Base-by-base conservation (phyloP, 2,329 filamentous ascomycete genomes). In the Nemania sp. region DNA sequence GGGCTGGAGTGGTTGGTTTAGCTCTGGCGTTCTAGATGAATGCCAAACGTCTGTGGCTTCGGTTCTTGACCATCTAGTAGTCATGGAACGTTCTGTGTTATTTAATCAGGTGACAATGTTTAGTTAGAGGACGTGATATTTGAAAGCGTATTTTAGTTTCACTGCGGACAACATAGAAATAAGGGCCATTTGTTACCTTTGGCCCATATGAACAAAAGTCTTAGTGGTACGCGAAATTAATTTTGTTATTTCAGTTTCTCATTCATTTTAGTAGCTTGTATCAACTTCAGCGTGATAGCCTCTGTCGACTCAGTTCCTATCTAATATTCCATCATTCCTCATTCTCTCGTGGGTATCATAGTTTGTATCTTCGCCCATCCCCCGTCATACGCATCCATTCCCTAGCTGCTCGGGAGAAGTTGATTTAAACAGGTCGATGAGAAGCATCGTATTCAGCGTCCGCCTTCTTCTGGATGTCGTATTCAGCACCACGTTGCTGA, bases 401-500 rank as follows among this genome's bases (percentile, higher is more conserved):
- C n/a, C 26, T 24, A 15, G 15, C 20, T 24, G 23, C 41, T 24
- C 45, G 22, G 11, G 26, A 42, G 51, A 37, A 54, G 20, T 24
- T 19, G 14, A 40, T 33, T 24, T 57, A 52, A 12, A 36, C 42
- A 28, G 58, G 28, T 39, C 55, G 42, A 30, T 60, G 53, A 34
- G 64, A 52, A 34, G 62, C 62, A 28, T 60, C 46, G 22, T 60
- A 54, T 53, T 68, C 66, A 12, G 78, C 77, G 60, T 83, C 79
- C 0, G 77, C 81, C 77, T 89, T 77, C 82, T 90, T 92, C 72
- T 88, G 75, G 52, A 96, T 80, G 67, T 96, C 91, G 31, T 80
- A 75, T 80, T 96, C 91, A 1, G 87, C 91, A 44, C 91, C 89
- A 17, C 91, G 82, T 80, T 96, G 89, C 67, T 83, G 80, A 17